phyloP scores from a whole-genome alignment of 2,329 filamentous ascomycete genomes.

The Coniochaeta sp. region DNA sequence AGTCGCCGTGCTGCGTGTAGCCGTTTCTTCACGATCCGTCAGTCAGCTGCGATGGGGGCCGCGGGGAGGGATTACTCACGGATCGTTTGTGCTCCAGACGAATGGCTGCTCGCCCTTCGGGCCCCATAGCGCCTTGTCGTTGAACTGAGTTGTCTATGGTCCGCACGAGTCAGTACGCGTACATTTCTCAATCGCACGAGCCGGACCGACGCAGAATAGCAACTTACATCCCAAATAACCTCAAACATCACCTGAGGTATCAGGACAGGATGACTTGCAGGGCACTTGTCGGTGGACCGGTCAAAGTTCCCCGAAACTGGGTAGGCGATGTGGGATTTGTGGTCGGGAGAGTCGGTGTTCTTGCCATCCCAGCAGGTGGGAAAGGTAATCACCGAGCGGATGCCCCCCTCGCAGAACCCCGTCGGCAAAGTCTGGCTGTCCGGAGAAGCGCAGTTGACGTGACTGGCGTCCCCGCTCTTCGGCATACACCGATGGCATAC shows the following conservation, averaged over 20 bases:
- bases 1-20: slow-evolving; percentile 1
- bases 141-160: slow-evolving; percentile 15
- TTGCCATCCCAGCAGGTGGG: slow-evolving; percentile 44
- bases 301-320: slow-evolving; percentile 21
- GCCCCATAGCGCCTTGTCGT: slow-evolving; percentile 11
- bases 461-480: slow-evolving; percentile 15
- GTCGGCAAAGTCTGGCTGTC: slow-evolving; percentile 29
- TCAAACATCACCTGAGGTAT: slow-evolving; percentile 55
- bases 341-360: slow-evolving; percentile 36
- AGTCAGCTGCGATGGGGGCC: background rate
- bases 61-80: background rate
- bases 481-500: slow-evolving; percentile 20
- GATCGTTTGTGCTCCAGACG: slow-evolving; percentile 5
- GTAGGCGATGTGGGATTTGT: slow-evolving; percentile 31
- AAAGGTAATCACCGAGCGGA: slow-evolving; percentile 32
- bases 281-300: slow-evolving; percentile 37
- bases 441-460: slow-evolving; percentile 5
- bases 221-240: slow-evolving; percentile 41
- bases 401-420: slow-evolving; percentile 25
- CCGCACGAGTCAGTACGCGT: background rate
- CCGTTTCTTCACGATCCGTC: background rate
- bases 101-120: slow-evolving; percentile 6
- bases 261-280: slow-evolving; percentile 41
- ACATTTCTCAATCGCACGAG: background rate
- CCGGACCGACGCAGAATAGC: background rate